Base-by-base conservation (phyloP, 768 basidiomycete genomes). In the Tylopilus vinaceipallidus region DNA sequence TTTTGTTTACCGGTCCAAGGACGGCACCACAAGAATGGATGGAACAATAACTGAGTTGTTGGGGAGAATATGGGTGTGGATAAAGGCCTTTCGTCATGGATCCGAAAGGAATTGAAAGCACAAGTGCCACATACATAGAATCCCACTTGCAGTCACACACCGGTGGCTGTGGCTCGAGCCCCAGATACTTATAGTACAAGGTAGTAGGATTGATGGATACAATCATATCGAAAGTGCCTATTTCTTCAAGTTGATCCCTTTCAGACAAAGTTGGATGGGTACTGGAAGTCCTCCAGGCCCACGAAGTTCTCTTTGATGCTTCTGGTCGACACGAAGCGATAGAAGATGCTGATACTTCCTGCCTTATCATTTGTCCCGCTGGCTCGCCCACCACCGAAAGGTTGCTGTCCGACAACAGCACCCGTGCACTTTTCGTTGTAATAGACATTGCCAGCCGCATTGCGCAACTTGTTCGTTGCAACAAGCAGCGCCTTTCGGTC, bases 301-400 rank as follows among this genome's bases (percentile, higher is more conserved):
- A 95, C 82, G 62, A 98, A 98, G 66, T 88, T 94, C 75, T 99
- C 97, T 78, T 99, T 99, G 77, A 99, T 93, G 59, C 86, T 92
- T 64, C 97, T 79, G 44, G 90, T 84, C 48, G 85, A 85, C 52
- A 95, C 82, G 70, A 94, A 92, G 48, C 95, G 77, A 70, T 82
- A 83, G 71, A 82, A 86, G 61, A 87, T 80, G 42, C 69, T 75
- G 53, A 91, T 81, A 54, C 89, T 91, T 20, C 89, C 97, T 1
- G 95, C 93, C 73, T 98, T 99, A 71, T 98, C 97, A 75, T 98
- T 98, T 54, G 95, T 99, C 24, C 97, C 95, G 63, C 88, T 91
- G 27, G 79, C 89, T 32, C 95, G 83, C 2, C 84, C 91, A 26
- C 97, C 97, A 41, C 97, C 97, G 65, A 99, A 99, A 11, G 97